Conservation (phyloP, 1,284 basidiomycete species). For the Anthracocystis panici-leucophaei region DNA sequence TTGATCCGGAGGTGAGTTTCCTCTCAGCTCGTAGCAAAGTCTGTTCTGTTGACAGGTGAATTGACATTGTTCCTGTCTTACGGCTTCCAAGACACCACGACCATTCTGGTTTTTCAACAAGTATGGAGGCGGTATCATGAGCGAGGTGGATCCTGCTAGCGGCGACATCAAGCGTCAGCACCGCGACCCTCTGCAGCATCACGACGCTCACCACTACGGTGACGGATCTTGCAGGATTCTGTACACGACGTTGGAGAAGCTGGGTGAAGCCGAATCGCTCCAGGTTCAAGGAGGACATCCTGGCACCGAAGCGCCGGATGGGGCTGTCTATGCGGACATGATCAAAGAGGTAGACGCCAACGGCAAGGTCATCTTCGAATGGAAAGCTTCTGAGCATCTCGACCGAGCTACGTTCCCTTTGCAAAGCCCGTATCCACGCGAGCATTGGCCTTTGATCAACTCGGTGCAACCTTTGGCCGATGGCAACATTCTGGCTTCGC, state of each 20-base stretch:
- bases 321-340: slow-evolving; percentile 3
- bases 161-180: neutral
- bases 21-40: neutral
- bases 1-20: slow-evolving; percentile 1
- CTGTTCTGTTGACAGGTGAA: neutral
- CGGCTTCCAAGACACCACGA: neutral
- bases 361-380: slow-evolving; percentile 3
- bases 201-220: slow-evolving; percentile 7
- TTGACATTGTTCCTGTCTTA: too few species aligned
- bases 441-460: slow-evolving; percentile 7
- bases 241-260: slow-evolving; percentile 4
- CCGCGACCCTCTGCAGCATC: slow-evolving; percentile 3
- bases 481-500: slow-evolving; percentile 6
- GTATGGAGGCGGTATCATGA: slow-evolving; percentile 7
- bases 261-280: neutral
- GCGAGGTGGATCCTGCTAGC: slow-evolving; percentile 2
- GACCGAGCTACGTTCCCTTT: neutral
- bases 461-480: slow-evolving; percentile 1
- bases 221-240: slow-evolving; percentile 8
- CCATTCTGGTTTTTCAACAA: slow-evolving; percentile 10
- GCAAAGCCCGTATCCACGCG: slow-evolving; percentile 8
- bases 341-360: slow-evolving; percentile 6
- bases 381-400: slow-evolving; percentile 5
- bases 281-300: slow-evolving; percentile 7
- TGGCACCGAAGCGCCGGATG: slow-evolving; percentile 5